phyloP scores from a whole-genome alignment of 2,329 filamentous ascomycete genomes.

The Hypoxylon sp. region DNA sequence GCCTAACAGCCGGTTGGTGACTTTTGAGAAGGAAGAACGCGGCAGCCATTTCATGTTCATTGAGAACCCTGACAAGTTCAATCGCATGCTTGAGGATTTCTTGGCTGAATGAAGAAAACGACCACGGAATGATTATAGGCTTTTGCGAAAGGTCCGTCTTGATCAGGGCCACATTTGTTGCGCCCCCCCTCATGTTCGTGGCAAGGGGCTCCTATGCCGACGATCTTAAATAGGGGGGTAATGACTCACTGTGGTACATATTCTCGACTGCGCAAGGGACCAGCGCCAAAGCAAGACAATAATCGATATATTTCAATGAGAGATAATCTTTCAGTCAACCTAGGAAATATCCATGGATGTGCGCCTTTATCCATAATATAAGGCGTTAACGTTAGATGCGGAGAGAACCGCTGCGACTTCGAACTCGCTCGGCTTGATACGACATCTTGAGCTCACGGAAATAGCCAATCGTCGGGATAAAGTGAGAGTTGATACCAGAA shows the following conservation, averaged over 20 bases:
- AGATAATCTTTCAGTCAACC: too few relatives aligned
- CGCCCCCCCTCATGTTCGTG: background rate
- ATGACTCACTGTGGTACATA: background rate
- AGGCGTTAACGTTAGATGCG: too few relatives aligned
- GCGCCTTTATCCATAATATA: too few relatives aligned
- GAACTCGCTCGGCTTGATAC: too few relatives aligned
- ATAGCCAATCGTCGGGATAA: too few relatives aligned
- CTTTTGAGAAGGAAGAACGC: conserved; percentile 51
- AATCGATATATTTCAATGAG: background rate
- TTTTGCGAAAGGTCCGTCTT: background rate
- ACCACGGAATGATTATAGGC: too few relatives aligned
- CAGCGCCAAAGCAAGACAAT: background rate
- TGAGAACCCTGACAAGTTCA: conserved; percentile 53
- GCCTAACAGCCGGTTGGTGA: conserved; percentile 42
- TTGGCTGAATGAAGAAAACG: conserved; percentile 20
- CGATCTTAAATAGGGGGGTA: background rate
- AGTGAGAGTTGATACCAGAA: too few relatives aligned
- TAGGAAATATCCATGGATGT: too few relatives aligned
- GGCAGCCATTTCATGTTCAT: conserved; percentile 53
- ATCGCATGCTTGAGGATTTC: conserved; percentile 51
- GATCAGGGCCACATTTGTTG: background rate
- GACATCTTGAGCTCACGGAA: too few relatives aligned
- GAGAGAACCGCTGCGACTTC: too few relatives aligned
- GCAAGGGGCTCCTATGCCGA: background rate
- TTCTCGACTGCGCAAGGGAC: background rate